Evolutionary conservation across 139 green algal species (phyloP), one percentile per base, ranked within the genome.

Genomic region (Coelastrella sp.): DNA sequence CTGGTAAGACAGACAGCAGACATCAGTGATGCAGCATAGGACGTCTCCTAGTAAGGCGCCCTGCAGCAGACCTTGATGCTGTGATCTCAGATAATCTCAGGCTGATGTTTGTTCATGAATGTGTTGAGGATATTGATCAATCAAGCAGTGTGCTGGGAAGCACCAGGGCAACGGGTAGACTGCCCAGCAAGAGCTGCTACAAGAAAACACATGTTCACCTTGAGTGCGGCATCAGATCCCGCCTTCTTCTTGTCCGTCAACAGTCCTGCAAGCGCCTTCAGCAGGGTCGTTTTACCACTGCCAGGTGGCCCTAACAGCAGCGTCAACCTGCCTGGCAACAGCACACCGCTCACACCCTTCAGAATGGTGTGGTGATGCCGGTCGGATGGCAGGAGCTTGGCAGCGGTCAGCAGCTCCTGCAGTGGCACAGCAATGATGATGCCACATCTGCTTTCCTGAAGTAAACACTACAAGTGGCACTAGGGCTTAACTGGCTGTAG

Each of bases 251-350:
- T 64, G 21, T 53, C 41, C 66, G 69, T 84, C 30, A 96, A 80
- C 63, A 90, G 88, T 7, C 93, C 93, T 23, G 77, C 79, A 63
- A 96, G 89, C 0, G 90, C 64, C 25, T 92, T 87, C 78, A 96
- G 84, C n/a, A 96, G 88, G 0, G 89, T 89, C 34, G 85, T 90
- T 84, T 95, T 95, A 41, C 93, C 93, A 13, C 87, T 81, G 38
- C 91, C 92, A 45, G 93, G 93, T 23, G 93, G 93, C 0, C 92
- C 93, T 57, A 96, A 87, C 73, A 96, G 87, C 68, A 96, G 84
- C 1, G 90, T 94, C 32, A 91, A 75, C 5, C 84, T 74, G 2
- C 91, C 87, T 15, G 84, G 88, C 25, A 32, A 41, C 11, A 91
- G 84, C 41, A 86, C 83, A 30, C 87, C 83, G 32, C n/a, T 81